Percentiles rank a stretch among this genome's conserved stretches.
Conservation (phyloP, 1,284 basidiomycete genomes). For the Takashimella tepidaria region DNA sequence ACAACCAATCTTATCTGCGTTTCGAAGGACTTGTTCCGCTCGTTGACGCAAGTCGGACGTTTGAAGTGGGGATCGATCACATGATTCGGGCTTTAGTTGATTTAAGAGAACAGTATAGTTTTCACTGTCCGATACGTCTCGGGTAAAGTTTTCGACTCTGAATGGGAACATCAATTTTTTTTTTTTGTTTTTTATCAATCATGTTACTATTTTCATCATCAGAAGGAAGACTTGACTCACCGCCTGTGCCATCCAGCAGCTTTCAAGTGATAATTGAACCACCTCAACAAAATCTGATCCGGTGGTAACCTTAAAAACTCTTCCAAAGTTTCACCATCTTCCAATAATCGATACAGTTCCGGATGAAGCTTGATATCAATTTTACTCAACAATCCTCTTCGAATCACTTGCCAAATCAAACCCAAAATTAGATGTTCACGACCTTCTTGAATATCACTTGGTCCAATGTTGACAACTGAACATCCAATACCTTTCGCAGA, state of each 20-base stretch:
- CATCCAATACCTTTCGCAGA: constrained; percentile 98
- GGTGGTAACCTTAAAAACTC: constrained; percentile 89
- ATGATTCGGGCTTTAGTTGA: constrained; percentile 89
- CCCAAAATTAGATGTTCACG: constrained; percentile 97
- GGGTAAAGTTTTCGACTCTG: constrained; percentile 95
- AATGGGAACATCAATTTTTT: too few relatives aligned
- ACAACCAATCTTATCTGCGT: constrained; percentile 89
- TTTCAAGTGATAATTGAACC: constrained; percentile 99
- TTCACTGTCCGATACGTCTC: constrained; percentile 90
- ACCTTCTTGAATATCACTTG: constrained; percentile 86
- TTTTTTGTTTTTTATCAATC: too few relatives aligned
- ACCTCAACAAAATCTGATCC: constrained; percentile 91
- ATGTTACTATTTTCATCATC: too few relatives aligned
- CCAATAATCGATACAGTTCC: constrained; percentile 89
- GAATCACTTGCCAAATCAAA: constrained; percentile 97
- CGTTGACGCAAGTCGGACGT: constrained; percentile 74
- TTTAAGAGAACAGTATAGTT: constrained; percentile 95
- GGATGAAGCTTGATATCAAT: constrained; percentile 98
- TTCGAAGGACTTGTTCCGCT: constrained; percentile 87
- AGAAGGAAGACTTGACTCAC: constrained; percentile 52
- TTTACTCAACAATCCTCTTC: constrained; percentile 84
- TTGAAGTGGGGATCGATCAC: constrained; percentile 87
- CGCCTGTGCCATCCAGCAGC: constrained; percentile 83
- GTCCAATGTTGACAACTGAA: constrained; percentile 96
- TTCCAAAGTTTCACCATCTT: constrained; percentile 94